Evolutionary conservation across 2,329 filamentous ascomycete genomes (phyloP).

Genomic region (Colletotrichum brevisporum): DNA sequence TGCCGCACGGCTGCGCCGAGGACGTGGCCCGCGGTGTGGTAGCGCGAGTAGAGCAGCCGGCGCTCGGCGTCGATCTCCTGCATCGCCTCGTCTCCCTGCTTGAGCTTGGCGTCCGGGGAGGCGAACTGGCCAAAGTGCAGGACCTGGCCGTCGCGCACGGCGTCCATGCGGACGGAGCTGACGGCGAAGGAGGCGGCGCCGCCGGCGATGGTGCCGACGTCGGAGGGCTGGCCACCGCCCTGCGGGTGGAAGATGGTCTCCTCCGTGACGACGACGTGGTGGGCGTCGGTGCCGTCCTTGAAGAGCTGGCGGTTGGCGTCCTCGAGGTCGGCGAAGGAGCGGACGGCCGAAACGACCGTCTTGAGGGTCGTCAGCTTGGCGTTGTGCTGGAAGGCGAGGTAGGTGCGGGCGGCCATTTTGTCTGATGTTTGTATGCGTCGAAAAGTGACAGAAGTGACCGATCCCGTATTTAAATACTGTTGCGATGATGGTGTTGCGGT

Average conservation of each 20-base stretch:
- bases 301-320: conserved; percentile 68
- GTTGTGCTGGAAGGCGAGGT: conserved; percentile 61
- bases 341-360: conserved; percentile 61
- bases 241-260: conserved; percentile 83
- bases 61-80: conserved; percentile 74
- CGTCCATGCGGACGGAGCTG: conserved; percentile 68
- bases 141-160: conserved; percentile 65
- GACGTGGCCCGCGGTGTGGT: conserved; percentile 82
- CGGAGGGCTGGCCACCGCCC: conserved; percentile 81
- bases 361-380: conserved; percentile 58
- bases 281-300: conserved; percentile 66
- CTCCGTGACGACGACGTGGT: conserved; percentile 72
- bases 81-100: conserved; percentile 59
- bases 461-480: neutral
- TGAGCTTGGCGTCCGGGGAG: conserved; percentile 50
- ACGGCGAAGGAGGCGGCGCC: conserved; percentile 63
- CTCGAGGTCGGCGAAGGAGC: conserved; percentile 64
- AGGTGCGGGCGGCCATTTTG: conserved; percentile 50
- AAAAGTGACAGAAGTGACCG: too few relatives aligned
- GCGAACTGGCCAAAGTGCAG: conserved; percentile 76
- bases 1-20: conserved; percentile 77
- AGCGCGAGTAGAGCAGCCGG: conserved; percentile 74
- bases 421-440: neutral
- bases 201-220: conserved; percentile 70
- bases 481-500: neutral